Base-by-base conservation (phyloP, 2,329 filamentous ascomycete species). In the Penicillium sp. region DNA sequence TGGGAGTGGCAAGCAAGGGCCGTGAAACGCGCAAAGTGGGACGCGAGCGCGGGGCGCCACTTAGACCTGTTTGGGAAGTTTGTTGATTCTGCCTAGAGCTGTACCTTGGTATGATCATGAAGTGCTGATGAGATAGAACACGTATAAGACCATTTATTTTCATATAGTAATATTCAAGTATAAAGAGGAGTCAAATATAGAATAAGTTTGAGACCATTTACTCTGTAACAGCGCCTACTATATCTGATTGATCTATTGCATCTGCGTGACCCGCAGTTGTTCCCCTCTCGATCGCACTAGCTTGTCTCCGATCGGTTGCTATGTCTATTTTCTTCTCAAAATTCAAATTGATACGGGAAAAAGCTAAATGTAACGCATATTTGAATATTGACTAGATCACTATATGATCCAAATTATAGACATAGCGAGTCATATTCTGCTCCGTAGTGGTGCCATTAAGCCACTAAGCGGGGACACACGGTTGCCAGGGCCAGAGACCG, bases 1-100 rank as follows among this genome's bases (percentile, higher is more conserved):
- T 45, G 50, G 23, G 44, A 57, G 45, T 19, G 47, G 21, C 33
- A 42, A 13, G 50, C 39, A 52, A 52, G 50, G 45, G 55, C 37
- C 26, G 37, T 48, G 44, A 57, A 49, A 53, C 45, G 55, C 50
- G 55, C 16, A 23, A 31, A 49, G n/a, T n/a, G 52, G 35, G 48
- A 56, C 53, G 45, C 56, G 54, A 54, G 51, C 48, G 43, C 21
- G 53, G 44, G 50, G 46, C 14, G 54, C 50, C 50, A 53, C 50
- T 53, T 53, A 53, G 31, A 46, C 52, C 52, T 53, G 16, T 59
- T 61, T 39, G 53, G 59, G 59, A 44, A 59, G 23, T 61, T 35
- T 61, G 59, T 61, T 61, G 52, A 61, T 42, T 53, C 43, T 53
- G 50, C 50, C 50, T 53, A 27, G 33, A 50, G 19, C 10, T 42